Evolutionary conservation across 768 basidiomycete genomes (phyloP), one percentile per base, ranked within the genome.

Genomic region (Tricholoma matsutake): DNA sequence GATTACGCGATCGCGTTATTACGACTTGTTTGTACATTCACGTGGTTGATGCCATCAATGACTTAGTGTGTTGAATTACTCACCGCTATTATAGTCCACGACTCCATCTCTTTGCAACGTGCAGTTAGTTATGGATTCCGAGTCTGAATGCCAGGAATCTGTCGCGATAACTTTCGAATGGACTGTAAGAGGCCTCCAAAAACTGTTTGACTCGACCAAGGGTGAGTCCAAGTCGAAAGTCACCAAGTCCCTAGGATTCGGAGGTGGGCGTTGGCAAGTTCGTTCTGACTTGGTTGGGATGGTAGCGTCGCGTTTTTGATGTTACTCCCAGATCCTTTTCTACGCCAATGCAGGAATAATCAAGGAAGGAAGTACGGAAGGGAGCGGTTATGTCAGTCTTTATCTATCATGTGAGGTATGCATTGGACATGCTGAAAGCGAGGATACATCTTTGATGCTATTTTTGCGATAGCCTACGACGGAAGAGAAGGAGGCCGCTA

Each of bases 381-480:
- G 82, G 5, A 78, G 82, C 6, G 80, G 83, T 16, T 89, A 82
- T 67, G 82, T 92, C 32, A 91, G 89, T 71, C 69, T 94, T 43
- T 94, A 92, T 71, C 79, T 94, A 22, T 88, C 88, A 9, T 92
- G 92, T 62, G 91, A 93, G 77, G 92, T 92, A 18, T 16, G 43
- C 10, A 41, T 31, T 14, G 8, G 32, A 32, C 51, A 53, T 25
- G 16, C 31, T 31, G 29, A 32, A 18, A 31, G 60, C 20, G 41
- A 11, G 14, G n/a, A 31, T 20, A n/a, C 25, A 20, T 32, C 58
- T 18, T 31, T 28, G 14, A 39, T 53, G 54, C 20, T 58, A 7
- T 49, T 31, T 16, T 31, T 16, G 54, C 16, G 63, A 31, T 20
- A 93, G 91, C 93, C 92, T 13, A 92, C 91, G 0, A 72, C 80